phyloP scores from a whole-genome alignment of 192 early-diverging fungal species.

The Pecoramyces ruminantium region DNA sequence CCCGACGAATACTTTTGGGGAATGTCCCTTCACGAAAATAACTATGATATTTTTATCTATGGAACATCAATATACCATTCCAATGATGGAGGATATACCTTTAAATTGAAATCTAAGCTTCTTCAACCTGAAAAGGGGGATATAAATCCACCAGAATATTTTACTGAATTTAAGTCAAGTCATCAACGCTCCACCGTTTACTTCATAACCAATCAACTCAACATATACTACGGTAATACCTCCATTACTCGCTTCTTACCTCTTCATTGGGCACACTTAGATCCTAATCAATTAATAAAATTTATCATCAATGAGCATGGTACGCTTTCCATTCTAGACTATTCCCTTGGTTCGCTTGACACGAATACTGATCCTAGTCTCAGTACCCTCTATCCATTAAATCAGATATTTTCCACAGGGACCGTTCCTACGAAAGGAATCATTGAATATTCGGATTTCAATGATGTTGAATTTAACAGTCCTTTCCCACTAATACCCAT shows the following conservation, averaged over 20 bases:
- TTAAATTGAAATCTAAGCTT: not conserved
- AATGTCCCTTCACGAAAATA: not conserved
- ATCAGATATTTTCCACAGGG: not conserved
- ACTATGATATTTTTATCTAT: not conserved
- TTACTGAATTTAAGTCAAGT: not conserved
- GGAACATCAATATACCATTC: not conserved
- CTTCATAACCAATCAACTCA: not conserved
- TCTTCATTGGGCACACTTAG: not conserved
- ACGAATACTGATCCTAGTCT: not conserved
- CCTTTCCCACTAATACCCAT: not conserved
- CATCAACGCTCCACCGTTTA: not conserved
- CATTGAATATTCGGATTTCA: not conserved
- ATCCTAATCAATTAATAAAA: not conserved
- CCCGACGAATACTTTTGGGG: not conserved
- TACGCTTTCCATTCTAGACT: not conserved
- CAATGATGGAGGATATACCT: not conserved
- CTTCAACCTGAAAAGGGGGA: not conserved
- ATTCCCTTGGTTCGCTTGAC: not conserved
- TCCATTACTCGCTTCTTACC: not conserved
- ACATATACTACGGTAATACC: not conserved
- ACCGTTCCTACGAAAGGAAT: not conserved
- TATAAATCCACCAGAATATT: not conserved
- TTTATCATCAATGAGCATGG: not conserved
- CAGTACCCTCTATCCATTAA: not conserved
- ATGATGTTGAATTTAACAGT: not conserved